Evolutionary conservation across 2,329 filamentous ascomycete genomes (phyloP).

Genomic region (Graphilbum sp.): DNA sequence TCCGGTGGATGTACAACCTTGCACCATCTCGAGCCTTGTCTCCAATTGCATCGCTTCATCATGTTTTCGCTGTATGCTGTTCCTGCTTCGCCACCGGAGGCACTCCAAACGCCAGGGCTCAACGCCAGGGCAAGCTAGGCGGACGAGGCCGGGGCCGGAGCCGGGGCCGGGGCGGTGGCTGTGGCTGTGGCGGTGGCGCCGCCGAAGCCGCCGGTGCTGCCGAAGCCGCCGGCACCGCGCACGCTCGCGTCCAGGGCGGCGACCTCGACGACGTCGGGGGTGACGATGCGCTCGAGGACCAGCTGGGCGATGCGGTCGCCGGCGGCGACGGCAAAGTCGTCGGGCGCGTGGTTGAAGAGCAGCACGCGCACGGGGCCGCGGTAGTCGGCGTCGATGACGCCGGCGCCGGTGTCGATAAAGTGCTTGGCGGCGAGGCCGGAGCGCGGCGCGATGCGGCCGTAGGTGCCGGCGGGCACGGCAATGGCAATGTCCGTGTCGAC

Average conservation of each 20-base stretch:
- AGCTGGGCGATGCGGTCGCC: conserved; percentile 91
- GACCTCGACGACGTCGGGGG: conserved; percentile 82
- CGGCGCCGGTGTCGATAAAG: conserved; percentile 90
- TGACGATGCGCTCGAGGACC: conserved; percentile 86
- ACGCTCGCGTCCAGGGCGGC: conserved; percentile 79
- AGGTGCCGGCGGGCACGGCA: conserved; percentile 78
- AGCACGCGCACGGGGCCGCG: conserved; percentile 86
- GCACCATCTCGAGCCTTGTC: too few species aligned
- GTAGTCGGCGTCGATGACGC: conserved; percentile 97
- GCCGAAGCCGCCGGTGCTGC: conserved; percentile 53
- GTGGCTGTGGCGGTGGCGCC: neutral
- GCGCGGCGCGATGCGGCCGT: conserved; percentile 78
- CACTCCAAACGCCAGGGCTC: too few species aligned
- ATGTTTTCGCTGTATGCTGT: too few species aligned
- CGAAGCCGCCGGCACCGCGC: conserved; percentile 78
- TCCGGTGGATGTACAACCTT: too few species aligned
- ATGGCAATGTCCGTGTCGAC: conserved; percentile 88
- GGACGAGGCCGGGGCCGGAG: neutral
- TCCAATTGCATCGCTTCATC: too few species aligned
- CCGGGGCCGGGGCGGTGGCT: neutral
- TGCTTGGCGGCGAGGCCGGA: conserved; percentile 87
- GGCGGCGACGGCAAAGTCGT: conserved; percentile 64
- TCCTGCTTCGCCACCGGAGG: too few species aligned
- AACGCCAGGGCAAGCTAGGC: neutral
- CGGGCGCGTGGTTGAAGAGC: conserved; percentile 79